phyloP scores from a whole-genome alignment of 2,329 filamentous ascomycete species.

The Arthrobotrys musiformis region DNA sequence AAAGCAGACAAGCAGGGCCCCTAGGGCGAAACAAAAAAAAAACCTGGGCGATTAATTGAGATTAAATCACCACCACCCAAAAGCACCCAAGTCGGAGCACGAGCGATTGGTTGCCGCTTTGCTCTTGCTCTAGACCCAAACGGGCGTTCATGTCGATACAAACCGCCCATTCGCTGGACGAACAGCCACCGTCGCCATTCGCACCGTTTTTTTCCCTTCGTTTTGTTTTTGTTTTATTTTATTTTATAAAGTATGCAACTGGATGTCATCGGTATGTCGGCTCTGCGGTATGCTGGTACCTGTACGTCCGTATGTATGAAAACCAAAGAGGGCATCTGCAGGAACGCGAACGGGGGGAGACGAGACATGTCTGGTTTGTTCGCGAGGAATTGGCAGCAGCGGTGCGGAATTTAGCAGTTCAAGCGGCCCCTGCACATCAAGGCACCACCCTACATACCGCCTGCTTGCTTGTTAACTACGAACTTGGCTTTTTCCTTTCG shows the following conservation, averaged over 20 bases:
- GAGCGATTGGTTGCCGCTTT: conserved; percentile 53
- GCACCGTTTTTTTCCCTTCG: not conserved
- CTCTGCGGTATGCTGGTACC: not conserved
- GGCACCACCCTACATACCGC: conserved; percentile 30
- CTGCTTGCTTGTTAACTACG: too few relatives aligned
- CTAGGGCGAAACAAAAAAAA: not conserved
- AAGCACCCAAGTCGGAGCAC: conserved; percentile 21
- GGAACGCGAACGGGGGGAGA: conserved; percentile 30
- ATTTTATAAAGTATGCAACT: not conserved
- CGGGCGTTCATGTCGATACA: conserved; percentile 4
- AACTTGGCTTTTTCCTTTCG: not conserved
- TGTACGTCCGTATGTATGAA: not conserved
- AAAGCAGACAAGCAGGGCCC: not conserved
- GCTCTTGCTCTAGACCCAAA: conserved; percentile 10
- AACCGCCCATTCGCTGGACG: conserved; percentile 12
- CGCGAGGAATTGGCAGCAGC: conserved; percentile 16
- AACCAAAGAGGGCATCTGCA: conserved; percentile 22
- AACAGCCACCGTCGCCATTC: conserved; percentile 12
- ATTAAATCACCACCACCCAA: too few relatives aligned
- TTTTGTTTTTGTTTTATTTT: too few relatives aligned
- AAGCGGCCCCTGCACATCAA: conserved; percentile 50
- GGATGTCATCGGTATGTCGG: not conserved
- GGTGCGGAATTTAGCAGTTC: conserved; percentile 34
- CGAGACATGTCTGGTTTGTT: conserved; percentile 11
- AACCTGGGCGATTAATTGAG: conserved; percentile 44